Evolutionary conservation across 2,329 filamentous ascomycete species (phyloP).

Genomic region (Ophiosphaerella korrae): DNA sequence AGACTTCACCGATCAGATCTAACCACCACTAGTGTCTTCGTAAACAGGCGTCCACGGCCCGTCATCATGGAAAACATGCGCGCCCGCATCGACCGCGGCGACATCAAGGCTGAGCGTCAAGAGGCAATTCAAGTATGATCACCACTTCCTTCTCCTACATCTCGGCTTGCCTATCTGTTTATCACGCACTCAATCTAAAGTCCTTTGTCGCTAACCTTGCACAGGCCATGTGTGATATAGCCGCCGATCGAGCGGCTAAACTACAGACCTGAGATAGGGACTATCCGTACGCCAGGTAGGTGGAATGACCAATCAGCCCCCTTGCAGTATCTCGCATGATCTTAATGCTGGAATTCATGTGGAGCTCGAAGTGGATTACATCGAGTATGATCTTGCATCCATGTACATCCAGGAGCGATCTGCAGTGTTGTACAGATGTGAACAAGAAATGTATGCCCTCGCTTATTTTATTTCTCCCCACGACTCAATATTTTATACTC

Average conservation of each 20-base stretch:
- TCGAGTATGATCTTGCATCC: too few species aligned
- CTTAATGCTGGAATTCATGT: too few species aligned
- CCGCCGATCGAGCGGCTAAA: conserved; percentile 76
- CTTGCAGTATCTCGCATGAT: neutral
- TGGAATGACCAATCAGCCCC: neutral
- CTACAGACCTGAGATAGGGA: conserved; percentile 18
- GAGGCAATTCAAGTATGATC: conserved; percentile 73
- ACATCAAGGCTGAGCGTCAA: conserved; percentile 69
- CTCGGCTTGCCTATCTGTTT: neutral
- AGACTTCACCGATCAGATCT: neutral
- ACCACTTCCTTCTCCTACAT: neutral
- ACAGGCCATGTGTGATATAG: conserved; percentile 91
- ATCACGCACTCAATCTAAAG: too few species aligned
- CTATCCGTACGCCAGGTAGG: neutral
- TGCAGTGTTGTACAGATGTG: too few species aligned
- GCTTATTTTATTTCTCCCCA: too few species aligned
- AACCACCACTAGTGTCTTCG: conserved; percentile 68
- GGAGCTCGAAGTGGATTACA: too few species aligned
- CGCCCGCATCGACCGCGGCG: conserved; percentile 69
- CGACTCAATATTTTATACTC: too few species aligned
- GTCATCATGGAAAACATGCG: conserved; percentile 85
- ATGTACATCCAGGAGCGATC: too few species aligned
- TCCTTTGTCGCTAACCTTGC: neutral
- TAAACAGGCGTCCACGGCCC: conserved; percentile 76
- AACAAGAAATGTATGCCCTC: too few species aligned